Base-by-base conservation (phyloP, 1,284 basidiomycete genomes). In the Pterulicium gracile region DNA sequence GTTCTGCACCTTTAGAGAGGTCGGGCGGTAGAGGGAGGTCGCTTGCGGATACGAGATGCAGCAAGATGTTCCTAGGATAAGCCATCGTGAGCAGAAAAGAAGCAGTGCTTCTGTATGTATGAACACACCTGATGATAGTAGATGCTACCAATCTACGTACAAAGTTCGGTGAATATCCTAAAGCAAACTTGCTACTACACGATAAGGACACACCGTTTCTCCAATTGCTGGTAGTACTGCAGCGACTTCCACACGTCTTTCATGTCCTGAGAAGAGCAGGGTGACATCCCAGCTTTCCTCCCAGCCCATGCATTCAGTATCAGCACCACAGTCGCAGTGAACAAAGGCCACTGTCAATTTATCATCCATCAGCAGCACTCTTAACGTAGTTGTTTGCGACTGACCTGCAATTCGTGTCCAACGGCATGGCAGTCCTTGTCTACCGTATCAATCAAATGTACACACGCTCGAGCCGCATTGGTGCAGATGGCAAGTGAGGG, bases 401-500 rank as follows among this genome's bases (percentile, higher is more conserved):
- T 39, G n/a, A 39, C 36, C 19, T 39, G 36, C n/a, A 39, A 15
- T 15, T 39, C n/a, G 15, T 13, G 19, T 7, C 36, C n/a, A 5
- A 39, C 36, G 15, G 19, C n/a, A 15, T 39, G 36, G 15, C 15
- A 18, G 7, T 13, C 7, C 7, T 39, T 39, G n/a, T 17, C 19
- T 18, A 7, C 4, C 36, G 19, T 15, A 17, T 39, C 36, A 17
- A 39, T 17, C n/a, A 39, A 15, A 18, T 39, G 36, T 15, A 13
- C 19, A 17, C 36, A 39, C 5, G 36, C 5, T n/a, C 88, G 68
- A 0, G 88, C 85, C 1, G 88, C 88, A 51, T 88, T 90, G 14
- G 81, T 83, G 59, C 88, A 91, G 43, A 92, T 90, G 0, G 87
- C 82, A 12, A 90, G 68, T 0, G 86, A 88, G 0, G 88, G 84